These are phyloP conservation scores for Agapanthus africanus DNA, from an alignment of 106 monocot genomes.

Conservation along the genomic window DNA sequence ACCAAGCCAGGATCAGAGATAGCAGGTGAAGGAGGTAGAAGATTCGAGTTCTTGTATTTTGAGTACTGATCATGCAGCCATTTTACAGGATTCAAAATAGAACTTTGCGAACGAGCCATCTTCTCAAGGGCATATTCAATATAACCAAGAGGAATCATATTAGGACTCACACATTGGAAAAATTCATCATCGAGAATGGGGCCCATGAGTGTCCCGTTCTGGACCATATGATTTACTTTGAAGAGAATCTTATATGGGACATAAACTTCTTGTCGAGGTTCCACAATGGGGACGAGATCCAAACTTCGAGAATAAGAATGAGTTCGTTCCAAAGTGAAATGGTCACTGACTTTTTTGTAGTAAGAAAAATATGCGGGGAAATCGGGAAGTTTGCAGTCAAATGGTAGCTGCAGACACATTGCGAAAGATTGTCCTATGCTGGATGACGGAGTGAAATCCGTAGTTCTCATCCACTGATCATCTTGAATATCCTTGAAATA, in stretches of 20 bases:
- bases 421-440: constrained; percentile 74
- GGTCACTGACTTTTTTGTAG: constrained; percentile 30
- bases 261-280: constrained; percentile 20
- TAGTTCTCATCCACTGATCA: constrained; percentile 81
- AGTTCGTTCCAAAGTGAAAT: constrained; percentile 24
- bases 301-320: constrained; percentile 42
- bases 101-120: constrained; percentile 46
- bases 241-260: constrained; percentile 71
- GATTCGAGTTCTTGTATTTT: constrained; percentile 19
- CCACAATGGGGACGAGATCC: constrained; percentile 65
- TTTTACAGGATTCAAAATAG: constrained; percentile 49
- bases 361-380: constrained; percentile 48
- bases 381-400: constrained; percentile 29
- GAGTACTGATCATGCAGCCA: constrained; percentile 44
- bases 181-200: constrained; percentile 58
- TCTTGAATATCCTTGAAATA: constrained; percentile 49
- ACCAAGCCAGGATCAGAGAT: constrained; percentile 69
- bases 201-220: constrained; percentile 74
- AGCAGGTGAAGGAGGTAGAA: constrained; percentile 15
- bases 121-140: constrained; percentile 64
- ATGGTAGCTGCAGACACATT: constrained; percentile 61
- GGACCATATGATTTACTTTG: constrained; percentile 79
- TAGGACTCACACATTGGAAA: constrained; percentile 34
- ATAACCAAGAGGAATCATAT: constrained; percentile 14
- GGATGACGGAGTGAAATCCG: constrained; percentile 59